A percentile compares a stretch with the other conserved stretches of the same genome.
These are phyloP conservation scores for Berkeleyomyces basicola DNA, from an alignment of 2,329 filamentous ascomycete genomes.

Conservation along the genomic window DNA sequence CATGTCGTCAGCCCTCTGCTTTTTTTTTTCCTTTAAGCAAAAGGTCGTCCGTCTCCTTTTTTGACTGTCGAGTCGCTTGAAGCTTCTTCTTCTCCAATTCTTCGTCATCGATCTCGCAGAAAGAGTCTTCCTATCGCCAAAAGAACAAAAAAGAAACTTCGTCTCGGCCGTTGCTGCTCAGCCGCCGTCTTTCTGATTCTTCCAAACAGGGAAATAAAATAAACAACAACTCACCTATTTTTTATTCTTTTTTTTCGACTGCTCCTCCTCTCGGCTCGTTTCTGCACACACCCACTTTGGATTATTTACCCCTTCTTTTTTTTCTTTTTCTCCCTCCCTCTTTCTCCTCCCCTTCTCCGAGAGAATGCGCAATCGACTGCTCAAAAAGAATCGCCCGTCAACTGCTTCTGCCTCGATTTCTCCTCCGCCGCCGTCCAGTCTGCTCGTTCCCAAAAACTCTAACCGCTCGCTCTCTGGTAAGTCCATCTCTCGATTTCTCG, in stretches of 20 bases:
- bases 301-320: slow-evolving; percentile 2
- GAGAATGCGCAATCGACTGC: slow-evolving; percentile 12
- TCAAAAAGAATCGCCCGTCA: slow-evolving; percentile 11
- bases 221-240: not conserved
- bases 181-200: not conserved
- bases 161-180: not conserved
- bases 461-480: slow-evolving; percentile 9
- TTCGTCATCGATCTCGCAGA: not conserved
- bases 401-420: slow-evolving; percentile 5
- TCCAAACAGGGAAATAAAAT: not conserved
- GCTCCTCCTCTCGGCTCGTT: not conserved
- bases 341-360: slow-evolving; percentile 2
- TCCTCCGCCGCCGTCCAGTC: not conserved
- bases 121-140: not conserved
- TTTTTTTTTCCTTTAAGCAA: not conserved
- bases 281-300: not conserved
- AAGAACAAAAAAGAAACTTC: not conserved
- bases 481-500: not conserved
- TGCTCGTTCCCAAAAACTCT: slow-evolving; percentile 4
- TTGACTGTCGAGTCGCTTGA: not conserved
- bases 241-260: not conserved
- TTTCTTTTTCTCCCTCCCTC: slow-evolving; percentile 5
- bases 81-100: not conserved
- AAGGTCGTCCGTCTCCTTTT: not conserved
- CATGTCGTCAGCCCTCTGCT: not conserved